phyloP scores from a whole-genome alignment of 768 basidiomycete genomes.

The Gelatoporia subvermispora region DNA sequence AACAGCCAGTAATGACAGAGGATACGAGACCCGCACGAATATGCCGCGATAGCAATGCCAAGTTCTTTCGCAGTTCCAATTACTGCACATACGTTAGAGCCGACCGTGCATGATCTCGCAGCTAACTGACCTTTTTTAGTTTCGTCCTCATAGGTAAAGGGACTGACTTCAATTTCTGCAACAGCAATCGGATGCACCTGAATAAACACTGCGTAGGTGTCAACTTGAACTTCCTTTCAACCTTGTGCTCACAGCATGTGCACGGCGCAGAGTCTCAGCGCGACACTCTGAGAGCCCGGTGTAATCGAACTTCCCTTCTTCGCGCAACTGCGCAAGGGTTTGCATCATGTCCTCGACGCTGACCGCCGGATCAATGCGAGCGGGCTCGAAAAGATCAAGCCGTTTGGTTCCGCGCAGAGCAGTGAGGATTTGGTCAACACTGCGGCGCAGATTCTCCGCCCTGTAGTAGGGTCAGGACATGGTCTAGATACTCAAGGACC shows the following conservation, averaged over 20 bases:
- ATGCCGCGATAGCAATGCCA: slow-evolving; percentile 50
- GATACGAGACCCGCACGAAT: slow-evolving; percentile 36
- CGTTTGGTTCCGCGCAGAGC: slow-evolving; percentile 49
- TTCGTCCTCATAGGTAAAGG: slow-evolving; percentile 50
- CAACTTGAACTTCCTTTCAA: too few species aligned
- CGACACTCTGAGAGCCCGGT: slow-evolving; percentile 56
- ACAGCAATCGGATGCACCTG: slow-evolving; percentile 47
- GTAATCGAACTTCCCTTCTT: slow-evolving; percentile 55
- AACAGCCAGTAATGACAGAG: neutral
- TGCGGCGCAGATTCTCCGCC: slow-evolving; percentile 39
- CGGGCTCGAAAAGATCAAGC: slow-evolving; percentile 56
- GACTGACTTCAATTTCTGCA: slow-evolving; percentile 64
- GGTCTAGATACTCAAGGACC: neutral
- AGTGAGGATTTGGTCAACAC: slow-evolving; percentile 38
- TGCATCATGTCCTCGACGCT: slow-evolving; percentile 37
- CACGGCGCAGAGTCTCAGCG: slow-evolving; percentile 40
- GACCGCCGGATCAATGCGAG: slow-evolving; percentile 37
- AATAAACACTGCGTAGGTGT: neutral
- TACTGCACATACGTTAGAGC: slow-evolving; percentile 24
- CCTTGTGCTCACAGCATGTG: slow-evolving; percentile 26
- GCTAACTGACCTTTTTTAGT: slow-evolving; percentile 35
- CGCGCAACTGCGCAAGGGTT: slow-evolving; percentile 38
- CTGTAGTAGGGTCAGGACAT: slow-evolving; percentile 4
- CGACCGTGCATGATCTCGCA: too few species aligned
- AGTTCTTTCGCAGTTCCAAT: slow-evolving; percentile 49